Base-by-base conservation (phyloP, 2,329 filamentous ascomycete genomes). In the Teratosphaeria pseudoeucalypti region DNA sequence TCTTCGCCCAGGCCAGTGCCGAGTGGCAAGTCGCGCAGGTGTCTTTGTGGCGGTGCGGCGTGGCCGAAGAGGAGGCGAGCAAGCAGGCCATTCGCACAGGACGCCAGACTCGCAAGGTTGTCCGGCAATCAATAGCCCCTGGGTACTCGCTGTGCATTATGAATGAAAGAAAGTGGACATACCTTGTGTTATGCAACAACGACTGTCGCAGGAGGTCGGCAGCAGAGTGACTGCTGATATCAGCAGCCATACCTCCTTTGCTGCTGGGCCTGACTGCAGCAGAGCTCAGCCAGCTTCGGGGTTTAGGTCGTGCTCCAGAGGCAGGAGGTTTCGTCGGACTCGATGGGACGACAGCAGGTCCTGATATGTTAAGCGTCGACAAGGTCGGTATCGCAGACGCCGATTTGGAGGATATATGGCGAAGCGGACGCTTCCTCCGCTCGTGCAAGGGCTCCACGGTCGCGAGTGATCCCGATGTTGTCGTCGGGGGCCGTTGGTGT, bases 171-270 rank as follows among this genome's bases (percentile, higher is more conserved):
- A 19, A 49, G 43, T 19, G 16, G 19, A 49, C 43, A 23, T 49
- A 49, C 43, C 43, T 49, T 49, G 43, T 23, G 19, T 49, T 49
- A 69, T 81, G 80, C 71, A 79, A 73, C 72, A 81, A 79, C 61
- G 81, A 78, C 73, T 84, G 83, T 68, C 82, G 78, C 68, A 83
- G 73, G 72, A 83, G 73, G 67, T 84, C 82, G 57, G 80, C 79
- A 58, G 82, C 81, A 61, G 76, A 77, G 66, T 78, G 75, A 67
- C 77, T 73, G 66, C 78, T 80, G 66, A 76, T 73, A 71, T 76
- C 75, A 71, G 76, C 76, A 64, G 74, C 59, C 54, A 64, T 59
- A 27, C 66, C 58, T 52, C 66, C 60, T 16, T 61, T 61, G 56
- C 67, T 64, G 60, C 66, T 65, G 55, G 54, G 62, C 47, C 55